phyloP scores from a whole-genome alignment of 1,284 basidiomycete species.

The Neonothopanus nambi region DNA sequence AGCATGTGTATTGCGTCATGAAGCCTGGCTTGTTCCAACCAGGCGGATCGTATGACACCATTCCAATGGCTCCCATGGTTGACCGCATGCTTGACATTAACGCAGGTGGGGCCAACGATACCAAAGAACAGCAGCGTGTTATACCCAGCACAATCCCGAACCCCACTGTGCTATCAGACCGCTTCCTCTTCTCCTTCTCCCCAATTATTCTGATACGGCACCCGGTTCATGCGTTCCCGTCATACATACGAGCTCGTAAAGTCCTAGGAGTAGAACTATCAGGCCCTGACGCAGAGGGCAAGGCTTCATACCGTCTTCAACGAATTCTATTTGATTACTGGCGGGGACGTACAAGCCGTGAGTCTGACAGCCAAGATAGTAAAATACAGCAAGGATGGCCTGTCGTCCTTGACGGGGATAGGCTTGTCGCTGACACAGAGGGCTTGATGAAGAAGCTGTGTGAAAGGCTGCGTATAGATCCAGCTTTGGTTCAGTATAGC shows the following conservation, averaged over 20 bases:
- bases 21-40: neutral
- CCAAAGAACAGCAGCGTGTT: neutral
- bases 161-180: conserved; percentile 9
- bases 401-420: conserved; percentile 14
- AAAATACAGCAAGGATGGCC: neutral
- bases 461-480: conserved; percentile 2
- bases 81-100: conserved; percentile 8
- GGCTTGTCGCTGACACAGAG: conserved; percentile 8
- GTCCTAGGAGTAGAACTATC: neutral
- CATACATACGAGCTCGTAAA: neutral
- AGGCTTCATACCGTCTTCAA: neutral
- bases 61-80: neutral
- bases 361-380: neutral
- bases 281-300: neutral
- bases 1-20: conserved; percentile 3
- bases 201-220: conserved; percentile 12
- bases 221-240: neutral
- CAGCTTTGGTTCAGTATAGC: conserved; percentile 5
- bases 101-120: too few relatives aligned
- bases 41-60: neutral
- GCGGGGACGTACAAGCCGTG: neutral
- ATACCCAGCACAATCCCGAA: conserved; percentile 2
- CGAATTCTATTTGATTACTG: conserved; percentile 8
- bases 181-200: conserved; percentile 1
- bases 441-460: conserved; percentile 13